phyloP scores from a whole-genome alignment of 208 protist species.

The Crithidia thermophila region DNA sequence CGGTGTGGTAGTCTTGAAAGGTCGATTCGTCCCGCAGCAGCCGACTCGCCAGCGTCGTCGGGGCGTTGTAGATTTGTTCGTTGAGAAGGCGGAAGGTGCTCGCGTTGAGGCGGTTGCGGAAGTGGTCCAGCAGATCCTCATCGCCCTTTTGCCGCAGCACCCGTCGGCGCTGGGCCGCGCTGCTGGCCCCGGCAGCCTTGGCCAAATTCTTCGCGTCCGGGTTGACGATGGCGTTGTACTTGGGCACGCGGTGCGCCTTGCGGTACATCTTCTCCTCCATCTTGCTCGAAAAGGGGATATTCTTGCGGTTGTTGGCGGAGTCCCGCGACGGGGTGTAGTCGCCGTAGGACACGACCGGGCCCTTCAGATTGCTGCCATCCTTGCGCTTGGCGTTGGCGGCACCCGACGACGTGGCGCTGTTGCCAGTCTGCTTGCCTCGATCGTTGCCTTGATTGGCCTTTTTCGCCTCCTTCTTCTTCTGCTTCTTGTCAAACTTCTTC shows the following conservation, averaged over 20 bases:
- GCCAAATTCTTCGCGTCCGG: constrained; percentile 22
- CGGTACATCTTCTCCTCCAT: constrained; percentile 60
- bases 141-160: constrained; percentile 70
- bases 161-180: constrained; percentile 81
- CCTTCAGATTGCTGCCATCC: constrained; percentile 67
- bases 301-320: constrained; percentile 75
- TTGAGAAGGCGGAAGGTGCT: constrained; percentile 90
- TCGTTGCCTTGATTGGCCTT: constrained; percentile 14
- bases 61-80: constrained; percentile 89
- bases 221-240: constrained; percentile 44
- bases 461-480: constrained; percentile 60
- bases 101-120: constrained; percentile 80
- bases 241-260: constrained; percentile 62
- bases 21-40: constrained; percentile 78
- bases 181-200: constrained; percentile 62
- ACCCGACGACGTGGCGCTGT: neutral
- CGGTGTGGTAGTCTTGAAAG: constrained; percentile 93
- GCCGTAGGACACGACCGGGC: constrained; percentile 74
- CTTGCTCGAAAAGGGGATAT: constrained; percentile 70
- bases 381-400: constrained; percentile 14
- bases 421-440: neutral
- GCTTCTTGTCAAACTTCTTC: constrained; percentile 75
- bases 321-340: constrained; percentile 46
- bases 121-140: constrained; percentile 84
- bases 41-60: constrained; percentile 73